phyloP scores from a whole-genome alignment of 2,329 filamentous ascomycete genomes.

The Apiospora arundinis region DNA sequence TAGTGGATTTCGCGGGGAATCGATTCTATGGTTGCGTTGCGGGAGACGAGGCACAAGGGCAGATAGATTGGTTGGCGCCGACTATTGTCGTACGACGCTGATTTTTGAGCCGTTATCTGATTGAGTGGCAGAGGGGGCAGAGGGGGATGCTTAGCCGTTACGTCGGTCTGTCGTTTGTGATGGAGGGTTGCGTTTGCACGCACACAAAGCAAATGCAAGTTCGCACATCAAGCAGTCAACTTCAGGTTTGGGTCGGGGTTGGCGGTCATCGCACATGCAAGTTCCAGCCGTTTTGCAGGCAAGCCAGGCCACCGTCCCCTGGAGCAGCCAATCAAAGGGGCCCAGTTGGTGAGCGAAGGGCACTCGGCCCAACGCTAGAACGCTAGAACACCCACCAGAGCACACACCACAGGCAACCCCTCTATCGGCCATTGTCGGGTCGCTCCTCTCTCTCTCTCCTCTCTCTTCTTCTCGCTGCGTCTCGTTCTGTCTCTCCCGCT shows the following conservation, averaged over 20 bases:
- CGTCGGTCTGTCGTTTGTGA: slow-evolving; percentile 8
- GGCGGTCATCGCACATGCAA: slow-evolving; percentile 14
- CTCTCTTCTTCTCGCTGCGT: background rate
- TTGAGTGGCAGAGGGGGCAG: background rate
- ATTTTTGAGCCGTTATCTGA: background rate
- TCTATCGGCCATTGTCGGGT: slow-evolving; percentile 14
- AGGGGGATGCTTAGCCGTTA: background rate
- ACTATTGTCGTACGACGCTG: slow-evolving; percentile 6
- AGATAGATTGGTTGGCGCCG: background rate
- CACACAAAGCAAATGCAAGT: background rate
- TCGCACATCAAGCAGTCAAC: background rate
- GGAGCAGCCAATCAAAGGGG: background rate
- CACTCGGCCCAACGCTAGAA: too few species aligned
- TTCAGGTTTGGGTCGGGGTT: background rate
- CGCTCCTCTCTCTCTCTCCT: background rate
- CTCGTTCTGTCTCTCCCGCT: background rate
- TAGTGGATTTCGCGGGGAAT: slow-evolving; percentile 16
- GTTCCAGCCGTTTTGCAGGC: background rate
- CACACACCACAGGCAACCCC: background rate
- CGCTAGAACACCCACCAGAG: background rate
- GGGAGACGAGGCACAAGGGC: background rate
- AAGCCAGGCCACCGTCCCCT: background rate
- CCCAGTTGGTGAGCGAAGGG: background rate
- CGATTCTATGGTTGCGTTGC: slow-evolving; percentile 8
- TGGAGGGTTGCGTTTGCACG: background rate